Base-by-base conservation (phyloP, 2,329 filamentous ascomycete genomes). In the Aspergillus hortae region DNA sequence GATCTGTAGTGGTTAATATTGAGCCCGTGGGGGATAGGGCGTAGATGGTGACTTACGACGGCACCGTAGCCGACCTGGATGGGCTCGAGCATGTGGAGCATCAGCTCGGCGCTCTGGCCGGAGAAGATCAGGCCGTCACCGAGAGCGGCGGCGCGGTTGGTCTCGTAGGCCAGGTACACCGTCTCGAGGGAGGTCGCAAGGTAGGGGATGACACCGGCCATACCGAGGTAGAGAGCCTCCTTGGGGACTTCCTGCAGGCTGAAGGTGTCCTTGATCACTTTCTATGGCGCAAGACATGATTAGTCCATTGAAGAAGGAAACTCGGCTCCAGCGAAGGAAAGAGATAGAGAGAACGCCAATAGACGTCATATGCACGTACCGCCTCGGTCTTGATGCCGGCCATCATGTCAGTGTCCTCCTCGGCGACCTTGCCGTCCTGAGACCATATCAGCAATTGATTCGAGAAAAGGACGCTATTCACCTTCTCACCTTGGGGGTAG, bases 41-140 rank as follows among this genome's bases (percentile, higher is more conserved):
- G 10, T 9, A 42, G 44, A 44, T 7, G 27, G 27, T 27, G 38
- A 79, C 84, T 70, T 76, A 87, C 85, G 52, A 95, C 84, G 44
- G 92, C 92, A 50, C 92, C 92, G 63, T 95, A 96, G 53, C 90
- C 92, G 49, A 96, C 81, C 72, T 96, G 92, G 48, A 96, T 75
- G 11, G 91, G 91, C 74, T 96, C 91, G 27, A 96, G 78, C 14
- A 90, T 70, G 59, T 86, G 81, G 9, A 96, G 80, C 50, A 90
- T 77, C 21, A 88, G 74, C 55, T 85, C 83, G 2, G 91, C 91
- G 2, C 82, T 87, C 46, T 90, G 83, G 46, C 85, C 84, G 58
- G 77, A 83, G 66, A 94, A 80, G 41, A 91, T 67, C 46, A 87
- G 76, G 25, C 82, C 80, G 12, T 79, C 77, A 30, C 88, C 89